Evolutionary conservation across 441 rosid species (phyloP).

Genomic region (Jatropha multifida): DNA sequence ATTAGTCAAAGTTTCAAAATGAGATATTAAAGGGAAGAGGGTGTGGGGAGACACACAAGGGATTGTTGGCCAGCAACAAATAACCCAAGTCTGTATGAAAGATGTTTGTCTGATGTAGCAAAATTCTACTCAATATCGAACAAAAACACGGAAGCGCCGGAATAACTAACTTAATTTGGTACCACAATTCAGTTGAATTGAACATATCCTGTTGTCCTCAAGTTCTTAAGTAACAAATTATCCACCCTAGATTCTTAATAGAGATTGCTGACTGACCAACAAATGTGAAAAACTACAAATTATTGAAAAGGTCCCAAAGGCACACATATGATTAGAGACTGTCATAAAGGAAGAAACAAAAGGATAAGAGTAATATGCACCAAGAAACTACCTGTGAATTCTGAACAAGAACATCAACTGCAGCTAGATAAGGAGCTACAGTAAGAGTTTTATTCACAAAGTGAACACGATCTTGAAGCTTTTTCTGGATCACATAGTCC

Average conservation of each 20-base stretch:
- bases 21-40: not conserved
- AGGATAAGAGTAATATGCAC: not conserved
- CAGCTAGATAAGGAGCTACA: constrained; percentile 85
- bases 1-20: not conserved
- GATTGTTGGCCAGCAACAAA: not conserved
- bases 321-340: not conserved
- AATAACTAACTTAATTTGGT: not conserved
- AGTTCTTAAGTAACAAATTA: not conserved
- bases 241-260: not conserved
- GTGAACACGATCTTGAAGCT: constrained; percentile 65
- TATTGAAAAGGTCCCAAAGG: not conserved
- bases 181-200: not conserved
- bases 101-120: not conserved
- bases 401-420: constrained; percentile 88
- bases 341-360: not conserved
- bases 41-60: not conserved
- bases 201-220: not conserved
- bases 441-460: constrained; percentile 85
- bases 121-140: not conserved
- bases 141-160: not conserved
- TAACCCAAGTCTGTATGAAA: not conserved
- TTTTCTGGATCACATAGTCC: constrained; percentile 55
- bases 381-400: constrained; percentile 64
- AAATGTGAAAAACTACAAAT: not conserved
- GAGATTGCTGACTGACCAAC: not conserved